Percentiles rank a stretch among this genome's conserved stretches.
phyloP scores from a whole-genome alignment of 768 basidiomycete species.

The Lactarius hatsudake region DNA sequence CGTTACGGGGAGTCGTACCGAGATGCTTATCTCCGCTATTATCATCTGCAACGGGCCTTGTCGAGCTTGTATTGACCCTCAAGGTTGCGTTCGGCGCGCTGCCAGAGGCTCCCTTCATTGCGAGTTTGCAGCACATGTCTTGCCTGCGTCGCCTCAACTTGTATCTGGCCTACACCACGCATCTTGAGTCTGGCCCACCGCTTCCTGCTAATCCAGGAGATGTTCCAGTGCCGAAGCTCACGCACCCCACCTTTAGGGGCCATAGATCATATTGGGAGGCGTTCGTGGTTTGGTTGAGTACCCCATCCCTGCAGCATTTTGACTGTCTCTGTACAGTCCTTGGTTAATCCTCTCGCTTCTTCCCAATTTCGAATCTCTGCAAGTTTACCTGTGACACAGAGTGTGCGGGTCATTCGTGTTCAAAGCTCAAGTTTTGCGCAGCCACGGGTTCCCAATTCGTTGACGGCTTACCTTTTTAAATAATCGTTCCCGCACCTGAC shows the following conservation, averaged over 20 bases:
- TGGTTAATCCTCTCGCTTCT: no score
- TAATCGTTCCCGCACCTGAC: background rate
- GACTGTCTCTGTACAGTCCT: no score
- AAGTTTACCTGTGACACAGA: no score
- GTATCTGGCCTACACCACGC: no score
- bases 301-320: no score
- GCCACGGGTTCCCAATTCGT: background rate
- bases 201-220: background rate
- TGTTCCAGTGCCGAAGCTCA: no score
- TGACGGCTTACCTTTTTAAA: background rate
- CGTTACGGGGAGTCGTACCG: background rate
- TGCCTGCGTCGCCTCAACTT: background rate
- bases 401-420: background rate
- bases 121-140: background rate
- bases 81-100: background rate
- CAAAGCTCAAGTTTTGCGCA: background rate
- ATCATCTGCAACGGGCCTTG: background rate
- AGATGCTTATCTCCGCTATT: background rate
- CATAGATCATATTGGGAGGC: no score
- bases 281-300: no score
- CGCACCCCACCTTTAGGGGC: no score
- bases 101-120: background rate
- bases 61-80: background rate
- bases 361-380: no score
- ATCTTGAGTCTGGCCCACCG: no score